Evolutionary conservation across 2,329 filamentous ascomycete genomes (phyloP), one percentile per base, ranked within the genome.

Genomic region (Escovopsis sp.): DNA sequence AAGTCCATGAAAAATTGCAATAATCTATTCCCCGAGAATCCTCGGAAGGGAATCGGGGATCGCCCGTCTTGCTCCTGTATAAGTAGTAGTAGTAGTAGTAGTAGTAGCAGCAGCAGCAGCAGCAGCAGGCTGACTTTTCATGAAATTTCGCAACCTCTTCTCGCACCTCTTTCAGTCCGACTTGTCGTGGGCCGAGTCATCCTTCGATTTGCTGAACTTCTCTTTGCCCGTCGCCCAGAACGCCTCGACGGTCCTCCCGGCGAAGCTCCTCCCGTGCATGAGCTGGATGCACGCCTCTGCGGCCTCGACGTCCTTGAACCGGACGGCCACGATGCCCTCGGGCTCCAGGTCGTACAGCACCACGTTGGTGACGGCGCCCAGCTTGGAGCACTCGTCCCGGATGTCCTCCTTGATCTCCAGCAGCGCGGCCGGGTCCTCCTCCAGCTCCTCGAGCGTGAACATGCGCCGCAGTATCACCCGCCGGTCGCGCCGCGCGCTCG

Each of bases 321-420:
- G 80, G 48, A 98, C 83, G 42, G 80, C 88, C 8, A 88, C 82
- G 33, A 96, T 74, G 15, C 91, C 91, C 1, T 86, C 82, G 4
- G 75, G 65, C 61, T 98, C 93, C 49, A 80, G 70, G 59, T 98
- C 91, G 59, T 83, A 98, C 12, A 98, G 67, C 3, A 91, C 80
- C 35, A 96, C 85, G 55, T 93, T 95, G 30, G 87, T 94, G 33
- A 96, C 85, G 23, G 80, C 72, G 3, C 91, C 91, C 12, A 91
- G 68, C 63, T 93, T 93, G 45, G 76, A 72, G 59, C 86, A 94
- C 62, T 94, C 88, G 40, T 94, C 85, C 38, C 85, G 76, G 43
- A 96, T 85, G 57, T 98, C 91, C 59, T 94, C 83, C 58, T 93
- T 93, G 65, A 96, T 94, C 48, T 96, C 89, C 33, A 93, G 68